Evolutionary conservation across 1,284 basidiomycete species (phyloP).

Genomic region (Schizopora paradoxa): DNA sequence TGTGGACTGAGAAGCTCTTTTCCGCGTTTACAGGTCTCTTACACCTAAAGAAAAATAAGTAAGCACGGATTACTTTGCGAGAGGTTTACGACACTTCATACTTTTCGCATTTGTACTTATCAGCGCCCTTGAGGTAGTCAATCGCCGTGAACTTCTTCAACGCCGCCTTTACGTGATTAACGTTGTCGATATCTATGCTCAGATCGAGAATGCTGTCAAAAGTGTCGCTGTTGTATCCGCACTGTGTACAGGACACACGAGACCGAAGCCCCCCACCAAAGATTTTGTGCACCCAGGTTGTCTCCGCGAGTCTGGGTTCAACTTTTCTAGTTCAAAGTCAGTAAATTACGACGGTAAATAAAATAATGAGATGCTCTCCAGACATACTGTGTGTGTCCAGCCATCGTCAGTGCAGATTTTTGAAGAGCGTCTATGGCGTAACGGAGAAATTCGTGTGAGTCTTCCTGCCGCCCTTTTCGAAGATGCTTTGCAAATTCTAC

Average conservation of each 20-base stretch:
- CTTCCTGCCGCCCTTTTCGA: slow-evolving; percentile 90
- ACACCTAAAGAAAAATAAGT: slow-evolving; percentile 50
- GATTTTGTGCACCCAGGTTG: slow-evolving; percentile 90
- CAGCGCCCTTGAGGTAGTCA: slow-evolving; percentile 82
- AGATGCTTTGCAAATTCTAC: slow-evolving; percentile 90
- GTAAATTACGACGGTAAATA: slow-evolving; percentile 4
- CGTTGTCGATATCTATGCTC: slow-evolving; percentile 78
- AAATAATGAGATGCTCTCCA: no score
- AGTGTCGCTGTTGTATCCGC: slow-evolving; percentile 89
- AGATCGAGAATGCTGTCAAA: slow-evolving; percentile 95
- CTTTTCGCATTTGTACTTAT: slow-evolving; percentile 99
- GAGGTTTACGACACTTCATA: slow-evolving; percentile 37
- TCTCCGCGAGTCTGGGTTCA: slow-evolving; percentile 76
- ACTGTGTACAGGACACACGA: slow-evolving; percentile 84
- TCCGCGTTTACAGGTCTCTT: slow-evolving; percentile 83
- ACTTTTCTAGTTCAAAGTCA: slow-evolving; percentile 52
- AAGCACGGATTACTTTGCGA: slow-evolving; percentile 5
- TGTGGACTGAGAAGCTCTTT: slow-evolving; percentile 84
- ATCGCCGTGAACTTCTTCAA: slow-evolving; percentile 79
- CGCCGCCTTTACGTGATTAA: slow-evolving; percentile 65
- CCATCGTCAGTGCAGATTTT: slow-evolving; percentile 74
- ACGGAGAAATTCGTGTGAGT: slow-evolving; percentile 96
- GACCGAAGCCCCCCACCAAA: slow-evolving; percentile 94
- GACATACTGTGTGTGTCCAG: slow-evolving; percentile 65
- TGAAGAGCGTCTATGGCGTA: slow-evolving; percentile 92